Evolutionary conservation across 2,329 filamentous ascomycete species (phyloP).

Genomic region (Fusarium sp.): DNA sequence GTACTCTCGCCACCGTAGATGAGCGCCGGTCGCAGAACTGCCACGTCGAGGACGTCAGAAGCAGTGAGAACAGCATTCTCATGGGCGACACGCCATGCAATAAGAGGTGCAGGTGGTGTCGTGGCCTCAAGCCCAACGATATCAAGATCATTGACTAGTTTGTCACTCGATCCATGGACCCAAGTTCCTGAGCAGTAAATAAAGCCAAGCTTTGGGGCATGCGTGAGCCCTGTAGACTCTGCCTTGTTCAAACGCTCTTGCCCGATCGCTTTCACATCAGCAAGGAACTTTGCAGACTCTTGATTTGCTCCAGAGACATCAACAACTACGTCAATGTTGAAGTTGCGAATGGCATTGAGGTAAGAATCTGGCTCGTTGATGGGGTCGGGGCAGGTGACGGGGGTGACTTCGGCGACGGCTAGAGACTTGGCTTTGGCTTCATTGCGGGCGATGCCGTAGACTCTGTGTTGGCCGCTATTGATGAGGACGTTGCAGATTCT

Average conservation of each 20-base stretch:
- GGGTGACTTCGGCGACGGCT: neutral
- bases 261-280: rapidly evolving
- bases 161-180: neutral
- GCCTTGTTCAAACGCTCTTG: neutral
- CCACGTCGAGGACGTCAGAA: neutral
- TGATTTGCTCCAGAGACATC: neutral
- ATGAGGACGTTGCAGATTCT: neutral
- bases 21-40: neutral
- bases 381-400: neutral
- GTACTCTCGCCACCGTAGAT: neutral
- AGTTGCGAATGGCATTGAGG: neutral
- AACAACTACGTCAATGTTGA: neutral
- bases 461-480: neutral
- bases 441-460: neutral
- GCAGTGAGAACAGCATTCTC: neutral
- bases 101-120: rapidly evolving
- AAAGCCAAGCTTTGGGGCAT: neutral
- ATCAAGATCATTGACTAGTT: neutral
- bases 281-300: neutral
- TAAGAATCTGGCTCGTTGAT: neutral
- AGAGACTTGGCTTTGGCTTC: neutral
- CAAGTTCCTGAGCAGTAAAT: neutral
- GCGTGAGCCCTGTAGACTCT: neutral
- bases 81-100: neutral
- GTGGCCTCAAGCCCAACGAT: rapidly evolving